Base-by-base conservation (phyloP, 1,284 basidiomycete genomes). In the Microbotryum violaceum region DNA sequence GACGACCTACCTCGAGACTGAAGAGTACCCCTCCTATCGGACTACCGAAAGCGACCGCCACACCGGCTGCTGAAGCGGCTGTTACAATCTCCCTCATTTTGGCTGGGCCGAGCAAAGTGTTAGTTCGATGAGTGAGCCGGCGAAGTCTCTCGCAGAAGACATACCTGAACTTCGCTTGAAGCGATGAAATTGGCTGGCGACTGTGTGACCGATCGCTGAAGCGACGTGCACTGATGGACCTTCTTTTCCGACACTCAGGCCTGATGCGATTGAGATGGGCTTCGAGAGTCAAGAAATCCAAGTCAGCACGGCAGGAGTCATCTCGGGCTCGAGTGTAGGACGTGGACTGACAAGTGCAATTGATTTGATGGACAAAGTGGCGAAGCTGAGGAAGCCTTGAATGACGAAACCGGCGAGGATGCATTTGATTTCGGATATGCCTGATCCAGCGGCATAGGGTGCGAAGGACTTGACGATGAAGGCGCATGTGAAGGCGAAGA, bases 341-440 rank as follows among this genome's bases (percentile, higher is more conserved):
- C 7, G 9, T 31, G 31, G 31, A 66, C 87, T 72, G 66, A 93
- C 91, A 69, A 97, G 77, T 9, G 91, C 91, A 46, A 97, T 77
- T 71, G 87, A 90, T 79, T 97, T 97, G 75, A 97, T 87, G 63
- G 85, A 79, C 67, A 97, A 85, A 0, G 94, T 98, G 75, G 86
- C 84, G 63, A 88, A 84, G 14, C 91, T 87, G 46, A 98, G 81
- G 74, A 89, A 99, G 0, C 91, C 91, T 75, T 94, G 86, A 86
- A 98, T 97, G 71, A 92, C 82, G 76, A 99, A 98, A 1, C 96
- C 96, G 6, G 90, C 90, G 23, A 99, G 79, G 70, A 98, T 97
- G 75, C 93, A 97, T 74, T 98, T 99, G 78, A 99, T 97, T 77
- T 99, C 96, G 27, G 92, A 91, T 62, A 99, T 98, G 58, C 96